Evolutionary conservation across 768 basidiomycete species (phyloP).

Genomic region (Pholiota conissans): DNA sequence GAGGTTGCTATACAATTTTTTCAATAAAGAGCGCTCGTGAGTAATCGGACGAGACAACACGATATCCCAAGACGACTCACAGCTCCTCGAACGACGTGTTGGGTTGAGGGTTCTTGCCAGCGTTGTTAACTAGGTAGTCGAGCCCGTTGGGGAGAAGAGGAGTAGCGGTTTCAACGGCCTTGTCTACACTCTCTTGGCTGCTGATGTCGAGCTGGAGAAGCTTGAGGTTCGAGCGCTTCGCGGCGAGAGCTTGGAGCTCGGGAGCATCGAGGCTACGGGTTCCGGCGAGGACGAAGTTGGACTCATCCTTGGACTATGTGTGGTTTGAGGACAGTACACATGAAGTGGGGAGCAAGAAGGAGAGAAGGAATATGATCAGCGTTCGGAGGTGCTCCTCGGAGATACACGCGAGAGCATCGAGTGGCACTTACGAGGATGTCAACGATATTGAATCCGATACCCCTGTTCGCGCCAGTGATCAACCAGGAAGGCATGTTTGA

Average conservation of each 20-base stretch:
- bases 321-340: too few relatives aligned
- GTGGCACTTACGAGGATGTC: background rate
- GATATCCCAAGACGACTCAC: conserved; percentile 10
- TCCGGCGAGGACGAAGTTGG: background rate
- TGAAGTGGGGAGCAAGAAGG: too few relatives aligned
- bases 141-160: conserved; percentile 22
- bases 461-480: conserved; percentile 12
- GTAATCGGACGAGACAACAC: background rate
- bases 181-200: conserved; percentile 15
- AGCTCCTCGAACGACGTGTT: conserved; percentile 19
- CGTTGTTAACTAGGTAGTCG: conserved; percentile 15
- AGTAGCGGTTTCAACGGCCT: conserved; percentile 13
- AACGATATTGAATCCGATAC: background rate
- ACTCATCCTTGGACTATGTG: background rate
- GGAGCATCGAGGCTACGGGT: conserved; percentile 1
- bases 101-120: conserved; percentile 14
- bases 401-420: background rate
- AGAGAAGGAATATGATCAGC: background rate
- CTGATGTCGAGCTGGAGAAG: conserved; percentile 20
- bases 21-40: background rate
- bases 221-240: conserved; percentile 15
- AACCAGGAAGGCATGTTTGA: conserved; percentile 24
- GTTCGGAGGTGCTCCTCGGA: background rate
- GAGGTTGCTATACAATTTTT: too few relatives aligned
- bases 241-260: conserved; percentile 15